Percentiles rank a stretch among this genome's conserved stretches.
phyloP scores from a whole-genome alignment of 1,284 basidiomycete genomes.

The Blastosporella zonata region DNA sequence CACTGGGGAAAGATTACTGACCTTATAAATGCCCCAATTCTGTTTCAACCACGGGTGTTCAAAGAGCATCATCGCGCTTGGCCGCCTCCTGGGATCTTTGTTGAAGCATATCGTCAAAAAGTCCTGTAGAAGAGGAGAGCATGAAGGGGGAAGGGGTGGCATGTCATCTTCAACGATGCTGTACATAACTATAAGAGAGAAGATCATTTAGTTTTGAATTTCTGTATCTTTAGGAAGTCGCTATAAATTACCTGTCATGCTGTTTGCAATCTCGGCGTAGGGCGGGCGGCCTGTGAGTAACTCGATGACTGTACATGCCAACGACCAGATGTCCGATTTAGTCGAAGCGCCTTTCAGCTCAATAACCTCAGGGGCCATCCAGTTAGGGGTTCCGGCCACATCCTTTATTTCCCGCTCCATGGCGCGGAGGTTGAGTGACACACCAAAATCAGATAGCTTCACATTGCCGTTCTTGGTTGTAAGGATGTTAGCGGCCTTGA shows the following conservation, averaged over 20 bases:
- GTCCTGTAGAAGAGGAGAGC: constrained; percentile 70
- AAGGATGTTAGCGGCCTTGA: constrained; percentile 98
- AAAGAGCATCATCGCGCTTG: constrained; percentile 79
- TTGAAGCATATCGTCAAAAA: constrained; percentile 85
- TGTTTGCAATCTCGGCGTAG: constrained; percentile 82
- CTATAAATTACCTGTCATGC: constrained; percentile 71
- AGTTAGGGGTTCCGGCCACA: constrained; percentile 93
- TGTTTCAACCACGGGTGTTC: constrained; percentile 89
- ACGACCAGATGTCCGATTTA: constrained; percentile 88
- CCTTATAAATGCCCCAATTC: constrained; percentile 76
- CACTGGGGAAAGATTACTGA: constrained; percentile 32
- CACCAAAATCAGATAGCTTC: constrained; percentile 97
- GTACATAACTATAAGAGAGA: constrained; percentile 75
- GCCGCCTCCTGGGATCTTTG: constrained; percentile 80
- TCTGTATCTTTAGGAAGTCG: constrained; percentile 12
- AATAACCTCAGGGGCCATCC: constrained; percentile 98
- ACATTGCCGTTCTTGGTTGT: constrained; percentile 97
- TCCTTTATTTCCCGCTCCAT: constrained; percentile 87
- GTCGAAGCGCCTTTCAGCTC: constrained; percentile 74
- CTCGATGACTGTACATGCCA: constrained; percentile 93
- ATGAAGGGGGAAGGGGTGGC: constrained; percentile 81
- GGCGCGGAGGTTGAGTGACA: constrained; percentile 97
- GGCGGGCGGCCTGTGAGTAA: constrained; percentile 90
- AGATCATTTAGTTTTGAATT: constrained; percentile 6
- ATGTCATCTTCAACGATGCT: constrained; percentile 90